Base-by-base conservation (phyloP, 2,329 filamentous ascomycete species). In the Arthrobotrys sphaeroides region DNA sequence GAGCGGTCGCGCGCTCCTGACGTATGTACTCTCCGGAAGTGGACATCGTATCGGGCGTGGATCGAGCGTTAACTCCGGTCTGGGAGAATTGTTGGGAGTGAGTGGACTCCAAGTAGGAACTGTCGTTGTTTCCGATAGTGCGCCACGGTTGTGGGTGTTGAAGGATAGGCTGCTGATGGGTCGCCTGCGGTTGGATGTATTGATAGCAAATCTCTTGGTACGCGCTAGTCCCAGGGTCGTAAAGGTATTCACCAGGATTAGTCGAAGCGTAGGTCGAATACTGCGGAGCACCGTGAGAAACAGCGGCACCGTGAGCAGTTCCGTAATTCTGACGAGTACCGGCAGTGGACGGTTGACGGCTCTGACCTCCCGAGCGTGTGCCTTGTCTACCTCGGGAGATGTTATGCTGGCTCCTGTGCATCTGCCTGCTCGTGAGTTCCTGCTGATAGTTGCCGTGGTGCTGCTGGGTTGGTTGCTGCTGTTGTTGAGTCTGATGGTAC, bases 131-230 rank as follows among this genome's bases (percentile, higher is more conserved):
- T 4, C 31, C 12, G 20, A 61, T 57, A 0, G 55, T 42, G 16
- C 70, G 70, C 70, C 70, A 74, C n/a, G 55, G 62, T n/a, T 64
- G 70, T 5, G 55, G 70, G 28, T 67, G 62, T 16, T 74, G 70
- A 45, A 64, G 43, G 10, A 45, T 47, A 6, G 55, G 62, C 18
- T 55, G 70, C 9, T 47, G 70, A 6, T 68, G 42, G n/a, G 42
- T 12, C 7, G 26, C 16, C 20, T 61, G 61, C 16, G 47, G 20
- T 22, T 72, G 59, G 12, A 24, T 18, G 20, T 67, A 66, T 3
- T 13, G 12, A 38, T 55, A 66, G 7, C 69, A 26, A 24, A 57
- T 6, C 3, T 73, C 69, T 47, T 51, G 51, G 31, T 67, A 73
- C 9, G 24, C 16, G 20, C 47, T 38, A 10, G 28, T 57, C 4